These are phyloP conservation scores for Teratosphaeria destructans DNA, from an alignment of 2,329 filamentous ascomycete genomes.

Conservation along the genomic window DNA sequence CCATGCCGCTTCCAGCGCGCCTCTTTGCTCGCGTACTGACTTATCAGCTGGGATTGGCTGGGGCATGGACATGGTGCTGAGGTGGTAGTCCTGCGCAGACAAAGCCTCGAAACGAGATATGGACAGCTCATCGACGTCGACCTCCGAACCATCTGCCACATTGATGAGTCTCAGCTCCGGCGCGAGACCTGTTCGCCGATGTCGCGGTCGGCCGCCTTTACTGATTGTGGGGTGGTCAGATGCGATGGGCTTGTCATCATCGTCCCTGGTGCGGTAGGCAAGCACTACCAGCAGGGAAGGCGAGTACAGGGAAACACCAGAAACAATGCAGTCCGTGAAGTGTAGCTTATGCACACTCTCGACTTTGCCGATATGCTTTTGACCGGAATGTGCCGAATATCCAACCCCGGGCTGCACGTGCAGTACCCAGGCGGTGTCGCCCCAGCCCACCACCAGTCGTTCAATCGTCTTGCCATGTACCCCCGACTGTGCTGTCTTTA, in stretches of 20 bases:
- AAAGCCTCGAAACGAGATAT: conserved; percentile 80
- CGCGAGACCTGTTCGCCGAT: conserved; percentile 67
- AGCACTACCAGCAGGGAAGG: conserved; percentile 82
- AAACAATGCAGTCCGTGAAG: conserved; percentile 89
- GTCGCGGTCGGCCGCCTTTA: conserved; percentile 41
- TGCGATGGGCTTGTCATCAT: conserved; percentile 48
- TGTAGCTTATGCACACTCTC: conserved; percentile 89
- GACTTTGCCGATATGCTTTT: conserved; percentile 65
- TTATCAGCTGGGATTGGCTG: conserved; percentile 50
- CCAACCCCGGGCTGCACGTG: conserved; percentile 72
- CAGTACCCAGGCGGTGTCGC: conserved; percentile 90
- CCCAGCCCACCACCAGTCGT: conserved; percentile 87
- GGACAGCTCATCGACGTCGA: conserved; percentile 76
- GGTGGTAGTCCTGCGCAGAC: conserved; percentile 82
- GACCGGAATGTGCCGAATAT: conserved; percentile 50
- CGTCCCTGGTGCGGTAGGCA: conserved; percentile 71
- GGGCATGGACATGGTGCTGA: conserved; percentile 70
- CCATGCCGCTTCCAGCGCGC: conserved; percentile 79
- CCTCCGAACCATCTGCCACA: conserved; percentile 65
- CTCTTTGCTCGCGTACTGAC: conserved; percentile 40
- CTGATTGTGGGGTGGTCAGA: conserved; percentile 4
- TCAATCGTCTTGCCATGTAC: conserved; percentile 41
- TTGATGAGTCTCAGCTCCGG: conserved; percentile 90
- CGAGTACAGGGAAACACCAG: conserved; percentile 92
- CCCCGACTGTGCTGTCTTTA: conserved; percentile 9